These are phyloP conservation scores for Luvunga scandens DNA, from an alignment of 345 rosid species.

Conservation along the genomic window DNA sequence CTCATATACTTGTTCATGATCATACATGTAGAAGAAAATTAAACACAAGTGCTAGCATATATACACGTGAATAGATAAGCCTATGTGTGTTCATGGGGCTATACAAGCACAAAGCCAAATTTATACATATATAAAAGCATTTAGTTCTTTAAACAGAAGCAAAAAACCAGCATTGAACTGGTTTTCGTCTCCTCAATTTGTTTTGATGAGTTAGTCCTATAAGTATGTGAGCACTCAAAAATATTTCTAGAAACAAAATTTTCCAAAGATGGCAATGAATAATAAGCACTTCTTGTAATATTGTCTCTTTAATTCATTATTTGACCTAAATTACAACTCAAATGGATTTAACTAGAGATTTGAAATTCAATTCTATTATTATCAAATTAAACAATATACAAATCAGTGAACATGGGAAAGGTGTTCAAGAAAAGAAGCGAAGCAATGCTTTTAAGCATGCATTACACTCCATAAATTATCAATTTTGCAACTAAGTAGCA, in stretches of 20 bases:
- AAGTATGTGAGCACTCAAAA: background rate
- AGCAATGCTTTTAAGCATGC: background rate
- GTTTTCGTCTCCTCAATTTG: background rate
- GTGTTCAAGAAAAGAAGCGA: no score
- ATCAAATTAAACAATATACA: background rate
- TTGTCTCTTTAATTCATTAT: background rate
- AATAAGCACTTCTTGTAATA: background rate
- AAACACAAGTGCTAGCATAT: background rate
- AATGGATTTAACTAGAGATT: background rate
- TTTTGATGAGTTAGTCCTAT: background rate
- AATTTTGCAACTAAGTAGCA: background rate
- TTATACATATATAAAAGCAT: background rate
- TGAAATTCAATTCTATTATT: background rate
- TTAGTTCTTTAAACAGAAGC: background rate
- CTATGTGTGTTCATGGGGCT: background rate
- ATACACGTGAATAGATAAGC: background rate
- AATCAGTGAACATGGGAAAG: no score
- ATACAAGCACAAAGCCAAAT: background rate
- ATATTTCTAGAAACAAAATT: background rate
- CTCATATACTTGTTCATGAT: background rate
- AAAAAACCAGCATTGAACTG: background rate
- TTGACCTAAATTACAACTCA: background rate
- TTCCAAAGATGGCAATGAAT: background rate
- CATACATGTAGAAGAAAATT: background rate
- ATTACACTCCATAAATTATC: no score